phyloP scores from a whole-genome alignment of 1,284 basidiomycete genomes.

The Marasmius sp. region DNA sequence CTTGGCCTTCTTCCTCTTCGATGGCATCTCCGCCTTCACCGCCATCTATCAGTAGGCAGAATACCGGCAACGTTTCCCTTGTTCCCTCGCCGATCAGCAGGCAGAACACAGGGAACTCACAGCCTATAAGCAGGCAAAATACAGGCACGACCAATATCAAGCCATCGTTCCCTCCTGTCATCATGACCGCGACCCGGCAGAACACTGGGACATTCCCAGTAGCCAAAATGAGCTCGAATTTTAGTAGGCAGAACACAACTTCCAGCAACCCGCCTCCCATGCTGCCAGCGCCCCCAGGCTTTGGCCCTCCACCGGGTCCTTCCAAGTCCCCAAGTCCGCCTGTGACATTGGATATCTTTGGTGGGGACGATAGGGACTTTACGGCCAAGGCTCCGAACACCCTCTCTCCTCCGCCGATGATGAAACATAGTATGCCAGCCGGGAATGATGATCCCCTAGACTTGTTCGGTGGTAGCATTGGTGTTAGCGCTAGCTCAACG shows the following conservation, averaged over 20 bases:
- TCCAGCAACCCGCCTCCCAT: not conserved
- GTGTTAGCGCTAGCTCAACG: not conserved
- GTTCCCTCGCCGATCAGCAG: not conserved
- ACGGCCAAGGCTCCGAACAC: not conserved
- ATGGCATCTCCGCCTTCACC: not conserved
- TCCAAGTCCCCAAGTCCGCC: not conserved
- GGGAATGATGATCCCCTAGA: not conserved
- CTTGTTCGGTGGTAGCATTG: not conserved
- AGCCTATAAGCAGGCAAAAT: not conserved
- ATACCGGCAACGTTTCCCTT: not conserved
- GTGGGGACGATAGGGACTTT: not conserved
- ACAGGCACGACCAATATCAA: not conserved
- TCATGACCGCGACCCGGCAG: not conserved
- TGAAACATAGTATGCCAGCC: no score
- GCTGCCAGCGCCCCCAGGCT: not conserved
- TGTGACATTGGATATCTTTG: not conserved
- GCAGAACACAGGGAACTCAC: not conserved
- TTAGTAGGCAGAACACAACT: not conserved
- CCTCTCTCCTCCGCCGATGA: not conserved
- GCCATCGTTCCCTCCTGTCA: not conserved
- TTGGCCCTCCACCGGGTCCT: not conserved
- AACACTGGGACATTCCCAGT: not conserved
- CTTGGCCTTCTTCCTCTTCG: not conserved
- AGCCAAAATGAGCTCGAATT: not conserved
- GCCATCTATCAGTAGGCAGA: not conserved